Base-by-base conservation (phyloP, 805 yeast genomes). In the Saccharomycopsis olivae region DNA sequence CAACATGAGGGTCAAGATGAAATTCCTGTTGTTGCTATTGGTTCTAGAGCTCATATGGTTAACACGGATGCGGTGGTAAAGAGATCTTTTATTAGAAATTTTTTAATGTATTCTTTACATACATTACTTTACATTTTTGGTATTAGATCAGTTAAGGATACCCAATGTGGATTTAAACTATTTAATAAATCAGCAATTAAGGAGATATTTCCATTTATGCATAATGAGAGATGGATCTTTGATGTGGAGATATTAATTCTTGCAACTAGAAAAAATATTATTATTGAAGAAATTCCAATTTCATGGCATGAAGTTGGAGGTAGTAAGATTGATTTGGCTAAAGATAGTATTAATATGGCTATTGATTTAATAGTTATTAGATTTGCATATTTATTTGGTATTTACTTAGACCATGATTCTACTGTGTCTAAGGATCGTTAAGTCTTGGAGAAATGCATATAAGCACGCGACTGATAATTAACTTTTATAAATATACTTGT, bases 231-330 rank as follows among this genome's bases (percentile, higher is more conserved):
- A 38, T 92, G 98, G 98, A 92, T 92, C 28, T 92, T 92, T 60
- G 98, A 92, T 55, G 96, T 92, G 24, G 98, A 92, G 62, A 73
- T 89, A 13, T 65, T 92, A 49, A 72, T 92, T 39, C 63, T 92
- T 44, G 96, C 88, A 1, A 72, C 75, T 49, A 66, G 83, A 47
- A 85, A 85, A 56, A 51, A 60, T 0, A 76, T 89, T 29, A 68
- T 71, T 3, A 68, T 88, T 35, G 63, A 60, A 38, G 98, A 92
- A 62, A 73, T 88, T 15, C 76, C 96, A 8, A 85, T 92, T 29
- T 81, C 81, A 45, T 92, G 98, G 98, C 95, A 87, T 59, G 98
- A 92, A 60, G 92, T 92, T 33, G 94, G 73, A 51, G 98, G 98
- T 0, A 83, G 95, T 32, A 92, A 92, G 60, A 81, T 92, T 59